Percentiles rank a stretch among this genome's conserved stretches.
phyloP scores from a whole-genome alignment of 306 rosid genomes.

The Medicago ruthenica region DNA sequence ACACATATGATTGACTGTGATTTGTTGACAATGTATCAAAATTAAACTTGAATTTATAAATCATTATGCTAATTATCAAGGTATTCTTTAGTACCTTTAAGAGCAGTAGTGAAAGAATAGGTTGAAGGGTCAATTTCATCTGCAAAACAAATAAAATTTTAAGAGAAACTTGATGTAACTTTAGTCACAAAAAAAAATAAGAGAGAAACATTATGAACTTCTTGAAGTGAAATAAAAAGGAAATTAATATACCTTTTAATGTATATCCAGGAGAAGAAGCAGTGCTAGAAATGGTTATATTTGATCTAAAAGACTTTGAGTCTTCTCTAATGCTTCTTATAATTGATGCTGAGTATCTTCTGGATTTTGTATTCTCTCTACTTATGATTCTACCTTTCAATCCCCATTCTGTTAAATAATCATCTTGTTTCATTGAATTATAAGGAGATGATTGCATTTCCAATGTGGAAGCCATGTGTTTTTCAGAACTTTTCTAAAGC shows the following conservation, averaged over 20 bases:
- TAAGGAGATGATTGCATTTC: slow-evolving; percentile 62
- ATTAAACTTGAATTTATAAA: background rate
- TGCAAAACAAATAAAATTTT: slow-evolving; percentile 43
- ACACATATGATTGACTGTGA: background rate
- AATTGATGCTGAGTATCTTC: slow-evolving; percentile 84
- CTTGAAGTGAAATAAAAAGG: slow-evolving; percentile 3
- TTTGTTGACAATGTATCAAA: background rate
- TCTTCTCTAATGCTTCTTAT: slow-evolving; percentile 92
- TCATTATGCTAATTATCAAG: background rate
- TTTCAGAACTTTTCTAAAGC: slow-evolving; percentile 1
- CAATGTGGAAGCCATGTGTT: slow-evolving; percentile 52
- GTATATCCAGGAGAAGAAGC: slow-evolving; percentile 92
- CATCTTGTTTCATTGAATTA: slow-evolving; percentile 54
- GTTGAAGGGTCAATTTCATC: slow-evolving; percentile 97
- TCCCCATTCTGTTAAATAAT: slow-evolving; percentile 70
- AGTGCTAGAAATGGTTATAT: slow-evolving; percentile 78
- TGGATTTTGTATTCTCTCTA: slow-evolving; percentile 65
- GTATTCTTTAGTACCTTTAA: slow-evolving; percentile 62
- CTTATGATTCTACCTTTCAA: slow-evolving; percentile 55
- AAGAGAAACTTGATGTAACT: background rate
- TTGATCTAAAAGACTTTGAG: slow-evolving; percentile 81
- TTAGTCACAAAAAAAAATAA: background rate
- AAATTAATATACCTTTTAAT: slow-evolving; percentile 59
- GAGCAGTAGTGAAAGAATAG: slow-evolving; percentile 86
- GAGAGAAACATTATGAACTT: background rate